These are phyloP conservation scores for Globisporangium ultimum DNA, from an alignment of 352 stramenopile genomes.

Conservation along the genomic window DNA sequence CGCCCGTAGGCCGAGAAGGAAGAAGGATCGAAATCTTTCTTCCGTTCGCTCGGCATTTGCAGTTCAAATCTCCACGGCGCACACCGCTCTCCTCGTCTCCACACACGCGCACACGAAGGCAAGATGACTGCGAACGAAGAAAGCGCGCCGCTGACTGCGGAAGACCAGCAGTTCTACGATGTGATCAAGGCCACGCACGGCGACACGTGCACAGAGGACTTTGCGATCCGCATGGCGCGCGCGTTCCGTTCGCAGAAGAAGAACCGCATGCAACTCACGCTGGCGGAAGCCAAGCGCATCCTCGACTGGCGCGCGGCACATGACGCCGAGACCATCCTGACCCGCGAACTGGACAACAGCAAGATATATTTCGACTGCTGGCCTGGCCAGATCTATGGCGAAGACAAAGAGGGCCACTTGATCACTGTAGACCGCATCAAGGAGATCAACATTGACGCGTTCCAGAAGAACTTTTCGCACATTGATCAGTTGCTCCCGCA, in stretches of 20 bases:
- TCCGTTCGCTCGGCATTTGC: background rate
- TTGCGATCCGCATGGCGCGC: conserved; percentile 54
- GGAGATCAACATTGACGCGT: conserved; percentile 61
- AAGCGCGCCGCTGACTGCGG: conserved; percentile 33
- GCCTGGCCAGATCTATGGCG: conserved; percentile 58
- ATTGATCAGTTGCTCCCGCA: conserved; percentile 59
- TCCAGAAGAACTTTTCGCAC: conserved; percentile 54
- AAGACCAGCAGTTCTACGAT: conserved; percentile 60
- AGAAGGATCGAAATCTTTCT: background rate
- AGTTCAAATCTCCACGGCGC: no score
- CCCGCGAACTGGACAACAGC: conserved; percentile 42
- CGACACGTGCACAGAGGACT: conserved; percentile 54
- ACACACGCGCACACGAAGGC: background rate
- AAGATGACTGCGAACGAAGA: conserved; percentile 45
- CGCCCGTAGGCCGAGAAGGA: no score
- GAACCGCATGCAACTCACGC: conserved; percentile 59
- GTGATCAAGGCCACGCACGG: conserved; percentile 50
- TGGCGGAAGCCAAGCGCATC: conserved; percentile 62
- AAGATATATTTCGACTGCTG: conserved; percentile 71
- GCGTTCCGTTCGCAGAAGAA: conserved; percentile 67
- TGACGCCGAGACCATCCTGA: conserved; percentile 48
- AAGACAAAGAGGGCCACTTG: conserved; percentile 70
- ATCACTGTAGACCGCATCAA: conserved; percentile 63
- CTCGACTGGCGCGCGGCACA: conserved; percentile 47
- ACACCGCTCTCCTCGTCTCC: background rate